Evolutionary conservation across 2,329 filamentous ascomycete species (phyloP).

Genomic region (Akanthomyces muscarius): DNA sequence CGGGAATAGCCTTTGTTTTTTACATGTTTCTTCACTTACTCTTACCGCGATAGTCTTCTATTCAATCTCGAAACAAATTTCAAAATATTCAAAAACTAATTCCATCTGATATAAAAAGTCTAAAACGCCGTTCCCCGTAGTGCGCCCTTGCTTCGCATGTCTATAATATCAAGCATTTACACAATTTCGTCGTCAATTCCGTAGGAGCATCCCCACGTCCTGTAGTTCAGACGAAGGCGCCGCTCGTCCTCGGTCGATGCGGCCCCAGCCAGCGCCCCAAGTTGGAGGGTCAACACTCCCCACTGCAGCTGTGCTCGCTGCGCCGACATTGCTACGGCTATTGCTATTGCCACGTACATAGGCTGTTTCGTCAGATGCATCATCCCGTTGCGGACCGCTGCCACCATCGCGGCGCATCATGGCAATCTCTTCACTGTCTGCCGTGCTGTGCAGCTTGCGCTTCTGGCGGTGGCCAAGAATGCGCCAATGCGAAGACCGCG

Average conservation of each 20-base stretch:
- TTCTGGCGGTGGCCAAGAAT: background rate
- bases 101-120: background rate
- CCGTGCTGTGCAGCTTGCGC: constrained; percentile 2
- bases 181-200: constrained; percentile 12
- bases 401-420: constrained; percentile 12
- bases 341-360: constrained; percentile 1
- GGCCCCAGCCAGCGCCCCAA: constrained; percentile 32
- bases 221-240: constrained; percentile 27
- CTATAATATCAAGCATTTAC: constrained; percentile 13
- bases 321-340: constrained; percentile 12
- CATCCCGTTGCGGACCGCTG: background rate
- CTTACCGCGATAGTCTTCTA: background rate
- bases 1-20: constrained; percentile 1
- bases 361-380: constrained; percentile 10
- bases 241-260: constrained; percentile 27
- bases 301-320: background rate
- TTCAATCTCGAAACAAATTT: background rate
- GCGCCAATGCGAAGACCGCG: background rate
- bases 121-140: background rate
- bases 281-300: constrained; percentile 20
- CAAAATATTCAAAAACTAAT: background rate
- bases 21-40: background rate
- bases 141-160: background rate
- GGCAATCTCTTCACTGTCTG: constrained; percentile 13
- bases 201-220: constrained; percentile 32